Conservation (phyloP, 2,329 filamentous ascomycete species). For the Fusarium sublunatum region DNA sequence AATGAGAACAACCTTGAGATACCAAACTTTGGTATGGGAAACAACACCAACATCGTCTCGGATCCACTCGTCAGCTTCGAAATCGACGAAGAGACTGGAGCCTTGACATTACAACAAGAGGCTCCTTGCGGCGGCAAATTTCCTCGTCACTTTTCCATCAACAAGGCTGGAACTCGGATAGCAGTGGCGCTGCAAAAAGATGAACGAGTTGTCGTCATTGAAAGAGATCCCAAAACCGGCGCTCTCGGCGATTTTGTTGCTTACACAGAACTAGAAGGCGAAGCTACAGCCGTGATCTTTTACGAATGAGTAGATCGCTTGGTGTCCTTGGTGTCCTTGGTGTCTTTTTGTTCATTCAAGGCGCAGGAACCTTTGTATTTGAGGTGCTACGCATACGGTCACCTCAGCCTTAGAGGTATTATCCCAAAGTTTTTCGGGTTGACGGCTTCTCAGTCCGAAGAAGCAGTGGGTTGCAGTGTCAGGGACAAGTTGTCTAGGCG, state of each 20-base stretch:
- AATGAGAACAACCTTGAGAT: constrained; percentile 67
- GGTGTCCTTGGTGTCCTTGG: background rate
- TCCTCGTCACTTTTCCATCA: constrained; percentile 76
- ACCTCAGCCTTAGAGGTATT: background rate
- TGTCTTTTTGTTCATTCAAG: too few relatives aligned
- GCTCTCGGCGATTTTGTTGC: constrained; percentile 62
- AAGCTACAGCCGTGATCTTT: constrained; percentile 61
- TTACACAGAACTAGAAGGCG: constrained; percentile 56
- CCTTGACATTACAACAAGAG: constrained; percentile 65
- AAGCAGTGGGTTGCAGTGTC: constrained; percentile 32
- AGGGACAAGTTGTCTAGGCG: constrained; percentile 20
- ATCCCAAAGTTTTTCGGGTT: constrained; percentile 18
- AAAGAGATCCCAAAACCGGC: constrained; percentile 69
- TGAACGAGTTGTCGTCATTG: constrained; percentile 69
- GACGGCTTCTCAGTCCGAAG: constrained; percentile 28
- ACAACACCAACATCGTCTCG: constrained; percentile 61
- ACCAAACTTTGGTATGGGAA: constrained; percentile 56
- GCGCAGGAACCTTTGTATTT: background rate
- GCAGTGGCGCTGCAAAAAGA: constrained; percentile 74
- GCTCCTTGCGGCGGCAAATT: constrained; percentile 72
- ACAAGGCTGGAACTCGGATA: constrained; percentile 70
- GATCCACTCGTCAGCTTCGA: constrained; percentile 74
- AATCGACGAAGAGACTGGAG: constrained; percentile 65
- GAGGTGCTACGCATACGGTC: background rate
- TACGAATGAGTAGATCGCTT: constrained; percentile 49